Conservation (phyloP, 202 grass and related monocot genomes). For the Saccharum hybrid region DNA sequence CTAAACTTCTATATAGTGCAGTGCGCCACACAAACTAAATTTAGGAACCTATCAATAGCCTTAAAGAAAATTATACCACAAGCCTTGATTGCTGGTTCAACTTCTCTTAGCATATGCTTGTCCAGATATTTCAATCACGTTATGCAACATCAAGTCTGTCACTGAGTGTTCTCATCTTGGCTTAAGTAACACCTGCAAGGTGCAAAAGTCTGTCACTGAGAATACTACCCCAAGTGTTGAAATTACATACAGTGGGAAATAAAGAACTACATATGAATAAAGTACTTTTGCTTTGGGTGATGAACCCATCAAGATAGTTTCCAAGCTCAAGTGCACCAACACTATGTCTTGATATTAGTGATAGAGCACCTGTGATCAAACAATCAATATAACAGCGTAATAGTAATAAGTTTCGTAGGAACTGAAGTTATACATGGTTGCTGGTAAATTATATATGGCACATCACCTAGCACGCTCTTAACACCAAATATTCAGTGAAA, state of each 20-base stretch:
- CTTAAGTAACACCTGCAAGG: constrained; percentile 62
- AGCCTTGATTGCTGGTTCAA: no score
- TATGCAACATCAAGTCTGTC: no score
- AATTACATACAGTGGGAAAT: no score
- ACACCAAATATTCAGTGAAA: not conserved
- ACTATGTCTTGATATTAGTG: constrained; percentile 55
- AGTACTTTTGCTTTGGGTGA: not conserved
- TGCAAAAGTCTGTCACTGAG: constrained; percentile 76
- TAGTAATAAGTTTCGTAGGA: constrained; percentile 58
- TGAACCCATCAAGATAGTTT: constrained; percentile 62
- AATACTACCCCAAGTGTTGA: constrained; percentile 70
- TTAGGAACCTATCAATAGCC: no score
- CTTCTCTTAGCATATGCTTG: no score
- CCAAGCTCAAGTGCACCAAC: constrained; percentile 65
- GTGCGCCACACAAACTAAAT: no score
- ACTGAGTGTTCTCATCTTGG: constrained; percentile 56
- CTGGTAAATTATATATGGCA: not conserved
- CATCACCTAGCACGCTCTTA: not conserved
- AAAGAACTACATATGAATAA: not conserved
- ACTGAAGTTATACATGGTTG: constrained; percentile 30
- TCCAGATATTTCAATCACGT: no score
- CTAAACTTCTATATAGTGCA: no score
- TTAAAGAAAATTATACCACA: no score
- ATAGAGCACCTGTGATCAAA: constrained; percentile 52
- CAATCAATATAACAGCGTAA: constrained; percentile 50